Conservation (phyloP, 2,329 filamentous ascomycete species). For the Alternaria viburni region DNA sequence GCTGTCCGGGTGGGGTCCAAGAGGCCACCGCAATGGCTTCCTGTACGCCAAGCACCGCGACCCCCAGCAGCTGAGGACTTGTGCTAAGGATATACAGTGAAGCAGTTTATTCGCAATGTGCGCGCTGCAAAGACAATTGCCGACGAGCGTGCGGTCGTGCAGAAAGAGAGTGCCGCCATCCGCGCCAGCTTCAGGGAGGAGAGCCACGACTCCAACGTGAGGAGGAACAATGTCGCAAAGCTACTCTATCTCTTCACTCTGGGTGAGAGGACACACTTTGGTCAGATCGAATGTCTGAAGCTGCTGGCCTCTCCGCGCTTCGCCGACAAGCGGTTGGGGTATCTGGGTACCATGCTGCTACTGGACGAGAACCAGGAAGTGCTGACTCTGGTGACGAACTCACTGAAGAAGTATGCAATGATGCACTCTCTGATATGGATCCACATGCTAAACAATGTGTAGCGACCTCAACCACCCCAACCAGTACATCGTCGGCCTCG, state of each 20-base stretch:
- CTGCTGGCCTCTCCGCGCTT: slow-evolving; percentile 95
- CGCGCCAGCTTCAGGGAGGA: slow-evolving; percentile 97
- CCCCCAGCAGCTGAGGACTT: slow-evolving; percentile 23
- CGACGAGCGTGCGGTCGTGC: slow-evolving; percentile 96
- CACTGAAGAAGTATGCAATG: slow-evolving; percentile 82
- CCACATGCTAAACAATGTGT: slow-evolving; percentile 21
- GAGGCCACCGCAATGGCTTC: slow-evolving; percentile 63
- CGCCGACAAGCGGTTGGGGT: slow-evolving; percentile 94
- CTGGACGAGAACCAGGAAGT: slow-evolving; percentile 99
- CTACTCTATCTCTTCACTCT: slow-evolving; percentile 97
- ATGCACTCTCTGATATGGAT: no score
- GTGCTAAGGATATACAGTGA: slow-evolving; percentile 68
- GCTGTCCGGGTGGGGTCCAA: slow-evolving; percentile 55
- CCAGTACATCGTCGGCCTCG: slow-evolving; percentile 96
- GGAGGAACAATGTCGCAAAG: slow-evolving; percentile 98
- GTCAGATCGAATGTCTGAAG: slow-evolving; percentile 99
- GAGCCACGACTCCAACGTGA: slow-evolving; percentile 86
- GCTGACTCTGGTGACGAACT: slow-evolving; percentile 95
- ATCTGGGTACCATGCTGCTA: slow-evolving; percentile 93
- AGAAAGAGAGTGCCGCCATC: slow-evolving; percentile 98
- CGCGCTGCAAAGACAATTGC: slow-evolving; percentile 98
- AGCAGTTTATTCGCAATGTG: slow-evolving; percentile 99
- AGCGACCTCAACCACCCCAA: slow-evolving; percentile 97
- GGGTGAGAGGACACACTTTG: slow-evolving; percentile 96
- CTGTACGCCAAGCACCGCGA: slow-evolving; percentile 53